Conservation (phyloP, 805 yeast genomes). For the Candida corydali region DNA sequence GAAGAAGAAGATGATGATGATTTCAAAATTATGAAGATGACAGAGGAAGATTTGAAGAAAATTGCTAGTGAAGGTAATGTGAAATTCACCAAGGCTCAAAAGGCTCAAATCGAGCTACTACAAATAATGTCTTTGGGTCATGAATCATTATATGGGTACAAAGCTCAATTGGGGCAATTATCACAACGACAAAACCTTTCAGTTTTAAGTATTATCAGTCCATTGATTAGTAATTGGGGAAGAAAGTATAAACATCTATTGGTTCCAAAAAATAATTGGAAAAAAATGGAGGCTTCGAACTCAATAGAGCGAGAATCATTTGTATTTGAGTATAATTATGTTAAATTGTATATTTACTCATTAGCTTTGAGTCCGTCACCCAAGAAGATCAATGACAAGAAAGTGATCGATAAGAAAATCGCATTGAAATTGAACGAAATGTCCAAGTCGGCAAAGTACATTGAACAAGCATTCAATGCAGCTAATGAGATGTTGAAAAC, state of each 20-base stretch:
- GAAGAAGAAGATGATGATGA: conserved; percentile 29
- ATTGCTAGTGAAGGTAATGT: conserved; percentile 28
- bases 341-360: conserved; percentile 79
- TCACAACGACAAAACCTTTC: conserved; percentile 66
- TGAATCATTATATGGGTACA: conserved; percentile 72
- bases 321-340: conserved; percentile 79
- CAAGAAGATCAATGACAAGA: conserved; percentile 15
- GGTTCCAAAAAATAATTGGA: conserved; percentile 39
- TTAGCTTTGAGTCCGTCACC: conserved; percentile 58
- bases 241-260: conserved; percentile 55
- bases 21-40: conserved; percentile 24
- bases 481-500: conserved; percentile 76
- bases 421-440: conserved; percentile 62
- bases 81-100: conserved; percentile 57
- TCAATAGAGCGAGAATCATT: conserved; percentile 64
- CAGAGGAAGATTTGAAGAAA: conserved; percentile 28
- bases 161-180: conserved; percentile 47
- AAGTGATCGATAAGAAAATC: conserved; percentile 16
- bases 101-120: conserved; percentile 74
- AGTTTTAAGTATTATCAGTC: conserved; percentile 66
- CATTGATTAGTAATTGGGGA: conserved; percentile 78
- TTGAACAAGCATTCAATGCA: conserved; percentile 76
- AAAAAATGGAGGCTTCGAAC: conserved; percentile 34
- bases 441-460: conserved; percentile 68
- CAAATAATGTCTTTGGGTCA: conserved; percentile 80